Conservation (phyloP, 2,329 filamentous ascomycete species). For the Talaromyces marneffei region DNA sequence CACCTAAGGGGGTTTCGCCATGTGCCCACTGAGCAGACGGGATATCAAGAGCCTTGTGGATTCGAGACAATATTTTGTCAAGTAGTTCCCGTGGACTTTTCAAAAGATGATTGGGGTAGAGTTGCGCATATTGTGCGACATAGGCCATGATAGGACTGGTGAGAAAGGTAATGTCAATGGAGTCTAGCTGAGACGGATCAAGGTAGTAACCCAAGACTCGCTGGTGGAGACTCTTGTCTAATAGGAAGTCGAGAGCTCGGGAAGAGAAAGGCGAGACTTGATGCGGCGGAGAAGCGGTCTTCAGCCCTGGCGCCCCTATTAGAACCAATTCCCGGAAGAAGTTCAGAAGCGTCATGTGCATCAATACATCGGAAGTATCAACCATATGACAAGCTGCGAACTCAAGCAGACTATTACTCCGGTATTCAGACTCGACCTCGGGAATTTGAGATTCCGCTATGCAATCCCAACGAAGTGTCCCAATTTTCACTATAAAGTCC, state of each 20-base stretch:
- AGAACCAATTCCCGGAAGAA: constrained; percentile 53
- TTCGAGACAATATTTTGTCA: constrained; percentile 43
- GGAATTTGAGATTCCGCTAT: constrained; percentile 48
- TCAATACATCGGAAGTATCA: constrained; percentile 52
- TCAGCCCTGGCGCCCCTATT: constrained; percentile 34
- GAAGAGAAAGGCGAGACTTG: constrained; percentile 36
- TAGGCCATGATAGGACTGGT: constrained; percentile 53
- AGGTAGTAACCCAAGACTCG: constrained; percentile 48
- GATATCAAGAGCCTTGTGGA: constrained; percentile 43
- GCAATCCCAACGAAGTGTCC: constrained; percentile 50
- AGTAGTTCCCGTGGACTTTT: constrained; percentile 36
- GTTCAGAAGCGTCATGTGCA: constrained; percentile 55
- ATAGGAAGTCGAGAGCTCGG: constrained; percentile 48
- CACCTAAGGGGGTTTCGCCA: constrained; percentile 48
- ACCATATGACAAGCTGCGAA: constrained; percentile 54
- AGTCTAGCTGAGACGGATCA: constrained; percentile 45
- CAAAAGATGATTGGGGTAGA: constrained; percentile 52
- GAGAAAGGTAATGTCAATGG: constrained; percentile 50
- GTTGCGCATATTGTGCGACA: constrained; percentile 50
- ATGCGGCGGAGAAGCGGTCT: constrained; percentile 25
- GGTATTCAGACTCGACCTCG: constrained; percentile 45
- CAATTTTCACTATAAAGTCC: constrained; percentile 52
- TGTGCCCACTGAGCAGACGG: constrained; percentile 48
- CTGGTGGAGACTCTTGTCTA: constrained; percentile 46
- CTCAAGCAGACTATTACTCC: constrained; percentile 45